Evolutionary conservation across 1,284 basidiomycete species (phyloP), one percentile per base, ranked within the genome.

Genomic region (Ustilago curta): DNA sequence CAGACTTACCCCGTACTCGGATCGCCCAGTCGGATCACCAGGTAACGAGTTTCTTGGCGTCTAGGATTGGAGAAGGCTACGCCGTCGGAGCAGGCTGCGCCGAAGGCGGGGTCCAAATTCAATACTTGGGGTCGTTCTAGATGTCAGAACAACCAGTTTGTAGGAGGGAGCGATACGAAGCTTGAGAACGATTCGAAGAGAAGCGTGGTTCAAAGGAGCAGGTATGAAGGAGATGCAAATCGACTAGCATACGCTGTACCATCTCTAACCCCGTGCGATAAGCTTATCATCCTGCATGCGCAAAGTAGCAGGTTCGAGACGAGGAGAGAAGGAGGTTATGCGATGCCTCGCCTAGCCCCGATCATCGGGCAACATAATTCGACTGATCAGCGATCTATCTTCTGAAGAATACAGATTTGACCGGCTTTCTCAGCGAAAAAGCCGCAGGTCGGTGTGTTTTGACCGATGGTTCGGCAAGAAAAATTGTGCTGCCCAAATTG

Each of bases 371-470:
- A n/a, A 43, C 16, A 14, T 16, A 37, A 12, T 5, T 16, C 6
- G 1, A 14, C 35, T 37, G 16, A 37, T 37, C 35, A 37, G 35
- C 35, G 35, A 37, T 37, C 35, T 14, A 35, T 16, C 12, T 14
- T 14, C 35, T 12, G 35, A 45, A n/a, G 29, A 16, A 27, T 47
- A 18, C 2, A 45, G n/a, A 29, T 29, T 47, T 47, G 16, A 27
- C 45, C 45, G 45, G 27, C 29, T 47, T 47, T 47, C 45, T 47
- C 16, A 29, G 45, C 45, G 45, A 47, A 47, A 29, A 47, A n/a
- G 45, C 45, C 45, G 45, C 45, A 47, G 29, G 25, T 29, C 35
- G 35, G 35, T 37, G 35, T 37, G 35, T 12, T 12, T 37, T 25
- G 25, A 27, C 45, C 45, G 45, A 25, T 29, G 45, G 27, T 47